Percentiles rank a stretch among this genome's conserved stretches.
Evolutionary conservation across 495 filamentous ascomycete species (phyloP).

Genomic region (Penicillium cinerascens): DNA sequence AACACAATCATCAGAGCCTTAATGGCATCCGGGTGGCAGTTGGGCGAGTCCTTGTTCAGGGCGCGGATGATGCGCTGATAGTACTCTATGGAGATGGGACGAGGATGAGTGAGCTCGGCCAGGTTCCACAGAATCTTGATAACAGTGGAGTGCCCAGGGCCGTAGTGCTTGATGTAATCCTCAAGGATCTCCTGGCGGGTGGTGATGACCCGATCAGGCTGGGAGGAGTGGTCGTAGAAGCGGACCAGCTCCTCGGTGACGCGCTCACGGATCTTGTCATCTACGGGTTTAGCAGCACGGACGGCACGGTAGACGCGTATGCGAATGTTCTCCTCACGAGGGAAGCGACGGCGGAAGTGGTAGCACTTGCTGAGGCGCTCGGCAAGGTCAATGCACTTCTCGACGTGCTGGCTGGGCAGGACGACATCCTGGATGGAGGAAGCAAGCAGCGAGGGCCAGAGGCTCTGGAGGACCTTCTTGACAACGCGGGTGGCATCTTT

Average conservation of each 20-base stretch:
- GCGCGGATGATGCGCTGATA: conserved; percentile 35
- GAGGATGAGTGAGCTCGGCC: conserved; percentile 34
- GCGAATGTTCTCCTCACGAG: conserved; percentile 35
- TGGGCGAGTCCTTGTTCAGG: conserved; percentile 33
- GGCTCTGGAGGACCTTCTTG: conserved; percentile 31
- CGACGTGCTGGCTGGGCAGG: conserved; percentile 25
- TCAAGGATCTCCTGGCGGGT: conserved; percentile 30
- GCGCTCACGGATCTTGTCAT: conserved; percentile 29
- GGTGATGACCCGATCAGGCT: conserved; percentile 32
- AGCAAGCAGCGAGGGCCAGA: conserved; percentile 36
- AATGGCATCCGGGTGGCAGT: conserved; percentile 31
- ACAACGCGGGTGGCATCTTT: conserved; percentile 34
- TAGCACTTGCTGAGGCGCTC: conserved; percentile 34
- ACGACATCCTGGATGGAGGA: conserved; percentile 30
- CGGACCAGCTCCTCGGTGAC: conserved; percentile 25
- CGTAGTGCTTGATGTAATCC: conserved; percentile 31
- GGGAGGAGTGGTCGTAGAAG: conserved; percentile 32
- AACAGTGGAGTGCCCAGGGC: conserved; percentile 27
- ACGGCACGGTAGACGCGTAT: conserved; percentile 34
- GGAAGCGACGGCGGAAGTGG: conserved; percentile 30
- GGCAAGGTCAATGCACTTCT: conserved; percentile 27
- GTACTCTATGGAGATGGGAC: conserved; percentile 33
- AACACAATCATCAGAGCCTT: conserved; percentile 36
- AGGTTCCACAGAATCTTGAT: conserved; percentile 34
- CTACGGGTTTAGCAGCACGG: conserved; percentile 22